Conservation (phyloP, 2,329 filamentous ascomycete genomes). For the Gyromitra esculenta region DNA sequence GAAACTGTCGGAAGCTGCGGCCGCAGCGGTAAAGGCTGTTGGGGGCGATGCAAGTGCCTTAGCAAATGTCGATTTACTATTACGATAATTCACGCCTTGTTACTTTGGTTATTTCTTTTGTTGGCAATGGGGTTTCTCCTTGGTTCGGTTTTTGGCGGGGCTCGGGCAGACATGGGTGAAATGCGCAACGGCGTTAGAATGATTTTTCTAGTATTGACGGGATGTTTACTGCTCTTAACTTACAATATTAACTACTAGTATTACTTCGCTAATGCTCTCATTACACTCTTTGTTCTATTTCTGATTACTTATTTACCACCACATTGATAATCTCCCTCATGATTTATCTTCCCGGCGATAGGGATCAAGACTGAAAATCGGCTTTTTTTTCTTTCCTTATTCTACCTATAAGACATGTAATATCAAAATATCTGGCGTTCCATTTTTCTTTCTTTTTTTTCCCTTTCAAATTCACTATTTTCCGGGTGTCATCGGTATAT, state of each 20-base stretch:
- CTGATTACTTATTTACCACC: constrained; percentile 9
- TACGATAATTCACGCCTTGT: constrained; percentile 19
- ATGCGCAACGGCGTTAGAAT: constrained; percentile 48
- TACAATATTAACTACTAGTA: constrained; percentile 32
- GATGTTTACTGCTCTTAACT: constrained; percentile 37
- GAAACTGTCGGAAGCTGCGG: constrained; percentile 73
- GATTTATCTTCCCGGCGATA: constrained; percentile 38
- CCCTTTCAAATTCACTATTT: not conserved
- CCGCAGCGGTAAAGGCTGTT: constrained; percentile 74
- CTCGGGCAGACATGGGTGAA: constrained; percentile 40
- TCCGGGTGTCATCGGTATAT: constrained; percentile 11
- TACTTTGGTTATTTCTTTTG: constrained; percentile 45
- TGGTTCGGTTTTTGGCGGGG: constrained; percentile 39
- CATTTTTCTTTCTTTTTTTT: constrained; percentile 1
- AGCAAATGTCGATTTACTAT: constrained; percentile 53
- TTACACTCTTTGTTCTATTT: constrained; percentile 30
- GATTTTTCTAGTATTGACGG: constrained; percentile 42
- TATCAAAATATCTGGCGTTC: constrained; percentile 18
- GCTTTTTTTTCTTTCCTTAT: constrained; percentile 50
- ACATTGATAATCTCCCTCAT: constrained; percentile 29
- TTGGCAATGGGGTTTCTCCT: constrained; percentile 46
- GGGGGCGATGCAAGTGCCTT: constrained; percentile 69
- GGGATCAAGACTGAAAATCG: constrained; percentile 50
- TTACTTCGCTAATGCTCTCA: constrained; percentile 52
- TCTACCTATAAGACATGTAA: constrained; percentile 27